Evolutionary conservation across 257 asterid genomes (phyloP).

Genomic region (Petunia axillaris): DNA sequence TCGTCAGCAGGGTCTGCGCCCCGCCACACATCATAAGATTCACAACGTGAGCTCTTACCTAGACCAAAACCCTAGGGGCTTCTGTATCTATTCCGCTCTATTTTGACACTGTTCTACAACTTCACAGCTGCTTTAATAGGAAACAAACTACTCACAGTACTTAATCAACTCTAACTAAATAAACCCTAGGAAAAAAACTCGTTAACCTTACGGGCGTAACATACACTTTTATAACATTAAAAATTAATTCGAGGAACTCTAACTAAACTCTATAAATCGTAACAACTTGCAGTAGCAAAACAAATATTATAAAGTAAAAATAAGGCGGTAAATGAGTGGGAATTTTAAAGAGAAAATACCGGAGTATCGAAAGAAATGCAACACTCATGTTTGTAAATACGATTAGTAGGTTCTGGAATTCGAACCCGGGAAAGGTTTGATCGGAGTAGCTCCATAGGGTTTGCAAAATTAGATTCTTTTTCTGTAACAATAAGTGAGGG

Average conservation of each 20-base stretch:
- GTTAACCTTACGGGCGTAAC: neutral
- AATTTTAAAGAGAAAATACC: conserved; percentile 43
- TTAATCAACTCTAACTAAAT: conserved; percentile 13
- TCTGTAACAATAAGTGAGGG: neutral
- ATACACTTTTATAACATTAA: neutral
- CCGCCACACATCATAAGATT: too few species aligned
- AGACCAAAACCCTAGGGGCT: too few species aligned
- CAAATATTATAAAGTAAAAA: neutral
- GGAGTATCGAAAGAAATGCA: conserved; percentile 95
- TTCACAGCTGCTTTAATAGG: neutral
- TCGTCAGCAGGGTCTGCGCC: too few species aligned
- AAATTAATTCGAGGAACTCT: neutral
- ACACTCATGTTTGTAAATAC: conserved; percentile 94
- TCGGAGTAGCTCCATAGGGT: conserved; percentile 84
- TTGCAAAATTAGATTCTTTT: neutral
- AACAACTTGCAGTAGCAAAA: conserved; percentile 8
- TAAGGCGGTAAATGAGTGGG: neutral
- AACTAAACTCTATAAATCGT: neutral
- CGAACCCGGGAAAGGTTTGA: conserved; percentile 87
- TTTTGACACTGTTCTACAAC: conserved; percentile 8
- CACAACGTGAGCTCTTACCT: too few species aligned
- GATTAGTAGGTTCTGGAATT: conserved; percentile 94
- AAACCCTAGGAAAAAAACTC: too few species aligned
- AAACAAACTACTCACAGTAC: neutral
- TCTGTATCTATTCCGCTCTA: neutral